Base-by-base conservation (phyloP, 2,329 filamentous ascomycete species). In the Talaromyces marneffei region DNA sequence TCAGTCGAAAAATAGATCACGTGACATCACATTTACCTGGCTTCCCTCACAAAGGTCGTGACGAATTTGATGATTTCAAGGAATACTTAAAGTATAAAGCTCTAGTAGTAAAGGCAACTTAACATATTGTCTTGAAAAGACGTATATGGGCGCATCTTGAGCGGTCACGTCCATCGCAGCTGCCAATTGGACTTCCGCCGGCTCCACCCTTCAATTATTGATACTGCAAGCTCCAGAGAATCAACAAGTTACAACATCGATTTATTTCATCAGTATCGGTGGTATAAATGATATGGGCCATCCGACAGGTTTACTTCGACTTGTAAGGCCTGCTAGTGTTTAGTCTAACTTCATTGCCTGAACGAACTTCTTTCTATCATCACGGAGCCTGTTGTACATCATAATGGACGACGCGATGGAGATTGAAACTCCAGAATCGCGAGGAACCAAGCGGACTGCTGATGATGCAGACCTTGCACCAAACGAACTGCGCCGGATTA, bases 391-490 rank as follows among this genome's bases (percentile, higher is more conserved):
- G 29, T 14, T 20, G n/a, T 58, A 40, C 10, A 57, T 25, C 25
- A 58, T 37, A 18, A 77, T 75, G 74, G 67, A 69, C 33, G 74
- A 77, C 12, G 65, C 65, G 16, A 82, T 82, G 79, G 75, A 81
- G 57, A 46, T 79, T 29, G 78, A 81, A 65, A 25, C 60, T 9
- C 57, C 61, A 2, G 70, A 73, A 57, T 64, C 68, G 57, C 71
- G 75, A 50, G 79, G 80, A 27, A 74, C 72, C 9, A 85, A 85
- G 68, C 76, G 82, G 48, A 78, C 82, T 46, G 81, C 78, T 14
- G 77, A 80, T 61, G 79, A 81, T 16, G 67, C 69, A 57, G 71
- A 72, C 18, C 64, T 73, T 55, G 66, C 67, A 60, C 65, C 72
- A 64, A 64, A 76, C 35, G 76, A 75, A 53, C 80, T 82, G 16